These are phyloP conservation scores for Mucor circinelloides DNA, from an alignment of 371 early-diverging fungal species.

Conservation along the genomic window DNA sequence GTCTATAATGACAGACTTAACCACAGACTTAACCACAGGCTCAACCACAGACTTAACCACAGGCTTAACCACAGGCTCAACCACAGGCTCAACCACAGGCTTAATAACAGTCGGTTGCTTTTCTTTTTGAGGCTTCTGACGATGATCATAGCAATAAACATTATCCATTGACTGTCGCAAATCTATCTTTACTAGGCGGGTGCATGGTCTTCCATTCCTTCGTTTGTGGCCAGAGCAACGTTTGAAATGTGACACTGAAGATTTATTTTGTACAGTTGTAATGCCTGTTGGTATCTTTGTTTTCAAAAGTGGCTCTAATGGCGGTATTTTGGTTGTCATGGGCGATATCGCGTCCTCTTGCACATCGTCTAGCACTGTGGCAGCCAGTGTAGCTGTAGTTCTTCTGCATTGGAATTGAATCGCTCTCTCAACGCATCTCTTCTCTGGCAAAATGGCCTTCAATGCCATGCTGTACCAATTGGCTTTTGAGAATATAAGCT, in stretches of 20 bases:
- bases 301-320: not conserved
- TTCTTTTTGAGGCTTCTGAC: not conserved
- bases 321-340: not conserved
- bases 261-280: not conserved
- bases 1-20: not conserved
- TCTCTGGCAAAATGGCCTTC: not conserved
- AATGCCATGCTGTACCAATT: constrained; percentile 13
- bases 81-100: too few relatives aligned
- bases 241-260: not conserved
- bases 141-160: constrained; percentile 2
- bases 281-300: not conserved
- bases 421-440: not conserved
- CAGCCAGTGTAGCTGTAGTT: not conserved
- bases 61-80: too few relatives aligned
- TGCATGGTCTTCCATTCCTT: constrained; percentile 7
- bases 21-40: too few relatives aligned
- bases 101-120: too few relatives aligned
- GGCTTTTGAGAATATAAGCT: constrained; percentile 11
- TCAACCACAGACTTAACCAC: too few relatives aligned
- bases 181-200: not conserved
- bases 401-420: not conserved
- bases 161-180: not conserved
- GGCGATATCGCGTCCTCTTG: not conserved
- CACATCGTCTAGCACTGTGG: not conserved
- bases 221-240: constrained; percentile 11